Evolutionary conservation across 371 early-diverging fungal species (phyloP).

Genomic region (Mucor irregularis): DNA sequence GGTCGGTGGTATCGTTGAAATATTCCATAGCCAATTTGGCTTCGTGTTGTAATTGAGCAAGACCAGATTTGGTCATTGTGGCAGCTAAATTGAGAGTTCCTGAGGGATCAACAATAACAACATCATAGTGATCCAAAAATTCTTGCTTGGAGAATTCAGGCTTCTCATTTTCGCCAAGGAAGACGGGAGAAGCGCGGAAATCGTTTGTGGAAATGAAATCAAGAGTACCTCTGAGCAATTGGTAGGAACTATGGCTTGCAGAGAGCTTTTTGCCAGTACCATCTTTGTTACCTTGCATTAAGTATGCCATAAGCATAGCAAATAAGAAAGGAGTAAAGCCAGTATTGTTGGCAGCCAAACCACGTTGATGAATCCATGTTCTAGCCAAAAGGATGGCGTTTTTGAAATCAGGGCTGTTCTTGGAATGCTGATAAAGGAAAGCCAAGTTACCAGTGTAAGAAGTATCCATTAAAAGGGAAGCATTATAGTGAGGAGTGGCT

Average conservation of each 20-base stretch:
- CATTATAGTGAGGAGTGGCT: slow-evolving; percentile 93
- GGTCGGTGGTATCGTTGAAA: slow-evolving; percentile 67
- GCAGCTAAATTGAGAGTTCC: slow-evolving; percentile 82
- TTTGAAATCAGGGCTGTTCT: slow-evolving; percentile 70
- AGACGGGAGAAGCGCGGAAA: slow-evolving; percentile 70
- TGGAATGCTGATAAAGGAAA: slow-evolving; percentile 74
- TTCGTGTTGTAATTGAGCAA: slow-evolving; percentile 73
- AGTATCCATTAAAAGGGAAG: slow-evolving; percentile 78
- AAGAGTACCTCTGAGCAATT: slow-evolving; percentile 81
- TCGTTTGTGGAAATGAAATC: slow-evolving; percentile 82
- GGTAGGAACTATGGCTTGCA: slow-evolving; percentile 81
- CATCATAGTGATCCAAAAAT: slow-evolving; percentile 68
- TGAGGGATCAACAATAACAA: slow-evolving; percentile 84
- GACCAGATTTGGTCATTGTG: slow-evolving; percentile 52
- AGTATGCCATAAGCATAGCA: slow-evolving; percentile 83
- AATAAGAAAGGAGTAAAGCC: slow-evolving; percentile 79
- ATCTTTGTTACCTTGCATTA: slow-evolving; percentile 68
- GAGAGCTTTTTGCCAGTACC: slow-evolving; percentile 64
- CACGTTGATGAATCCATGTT: slow-evolving; percentile 86
- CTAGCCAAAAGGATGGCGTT: slow-evolving; percentile 81
- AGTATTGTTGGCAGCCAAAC: slow-evolving; percentile 31
- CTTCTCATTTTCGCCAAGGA: slow-evolving; percentile 58
- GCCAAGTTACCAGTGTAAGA: slow-evolving; percentile 74
- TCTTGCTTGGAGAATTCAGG: slow-evolving; percentile 59
- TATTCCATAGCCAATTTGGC: slow-evolving; percentile 61